These are phyloP conservation scores for Heimioporus punctisporus DNA, from an alignment of 1,284 basidiomycete genomes.

Conservation along the genomic window DNA sequence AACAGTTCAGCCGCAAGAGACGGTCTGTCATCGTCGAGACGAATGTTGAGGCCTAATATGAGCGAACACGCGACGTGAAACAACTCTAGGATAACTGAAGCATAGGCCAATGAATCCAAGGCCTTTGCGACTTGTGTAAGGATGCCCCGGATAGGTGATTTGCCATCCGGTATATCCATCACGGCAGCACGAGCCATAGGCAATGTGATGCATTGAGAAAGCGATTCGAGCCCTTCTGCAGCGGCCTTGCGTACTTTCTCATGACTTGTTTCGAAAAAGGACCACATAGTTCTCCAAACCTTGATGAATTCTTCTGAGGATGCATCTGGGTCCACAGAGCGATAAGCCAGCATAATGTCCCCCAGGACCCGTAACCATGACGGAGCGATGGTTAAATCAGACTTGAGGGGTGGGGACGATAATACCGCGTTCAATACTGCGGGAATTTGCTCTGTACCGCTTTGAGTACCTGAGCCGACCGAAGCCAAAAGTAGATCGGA, in stretches of 20 bases:
- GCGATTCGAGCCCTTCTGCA: constrained; percentile 60
- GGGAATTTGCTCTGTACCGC: constrained; percentile 60
- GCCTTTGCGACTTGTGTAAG: constrained; percentile 66
- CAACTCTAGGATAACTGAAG: constrained; percentile 72
- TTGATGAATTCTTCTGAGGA: constrained; percentile 58
- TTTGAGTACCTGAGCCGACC: constrained; percentile 36
- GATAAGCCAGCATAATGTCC: constrained; percentile 66
- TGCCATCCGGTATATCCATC: constrained; percentile 41
- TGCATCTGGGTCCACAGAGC: constrained; percentile 45
- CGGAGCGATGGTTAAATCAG: constrained; percentile 60
- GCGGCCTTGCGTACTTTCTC: constrained; percentile 59
- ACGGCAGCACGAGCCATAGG: constrained; percentile 57
- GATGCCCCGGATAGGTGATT: constrained; percentile 62
- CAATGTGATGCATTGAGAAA: constrained; percentile 73
- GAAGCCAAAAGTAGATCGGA: constrained; percentile 71
- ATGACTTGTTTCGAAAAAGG: constrained; percentile 69
- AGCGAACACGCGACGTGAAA: constrained; percentile 64
- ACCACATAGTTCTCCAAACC: constrained; percentile 81
- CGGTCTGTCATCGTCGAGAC: constrained; percentile 35
- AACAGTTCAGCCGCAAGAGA: constrained; percentile 75
- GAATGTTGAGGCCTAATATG: constrained; percentile 46
- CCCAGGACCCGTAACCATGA: constrained; percentile 80
- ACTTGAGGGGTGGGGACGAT: constrained; percentile 71
- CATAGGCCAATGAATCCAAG: constrained; percentile 70
- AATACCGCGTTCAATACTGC: constrained; percentile 77